Base-by-base conservation (phyloP, 2,329 filamentous ascomycete genomes). In the Colletotrichum australisinense region DNA sequence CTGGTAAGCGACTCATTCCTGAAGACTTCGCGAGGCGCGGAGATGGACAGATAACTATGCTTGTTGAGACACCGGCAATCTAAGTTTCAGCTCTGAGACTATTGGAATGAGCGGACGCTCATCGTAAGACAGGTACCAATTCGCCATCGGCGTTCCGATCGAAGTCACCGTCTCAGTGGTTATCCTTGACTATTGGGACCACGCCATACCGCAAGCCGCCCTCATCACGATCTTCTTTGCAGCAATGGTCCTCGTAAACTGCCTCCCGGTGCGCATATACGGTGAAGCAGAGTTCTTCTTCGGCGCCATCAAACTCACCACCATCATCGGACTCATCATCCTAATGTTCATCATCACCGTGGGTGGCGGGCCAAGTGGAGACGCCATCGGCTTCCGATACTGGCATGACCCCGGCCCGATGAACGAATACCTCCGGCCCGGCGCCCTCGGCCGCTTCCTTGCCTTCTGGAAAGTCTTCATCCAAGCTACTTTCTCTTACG, bases 211-310 rank as follows among this genome's bases (percentile, higher is more conserved):
- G 52, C 77, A 78, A 12, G 80, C 73, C 1, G 80, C 76, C 1
- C 79, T 84, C 58, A 82, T 83, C 67, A 84, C 83, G 0, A 69
- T 84, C 32, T 83, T 85, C 75, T 79, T 83, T 46, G 74, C 79
- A 42, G 76, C 80, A 30, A 83, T 84, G 79, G 78, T 85, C n/a
- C 52, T 80, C 6, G 74, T 82, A 42, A 85, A 85, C 70, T 83
- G 80, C 67, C 77, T 84, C 26, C 81, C 81, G 7, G 83, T 84
- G 42, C 79, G 85, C 32, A 81, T 86, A 24, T 89, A 88, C 74
- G 88, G 88, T n/a, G 88, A 89, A 74, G 83, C 87, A 62, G 88
- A 90, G 75, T 88, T 88, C 78, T 79, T 80, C 38, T 88, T 88
- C 70, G 86, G 86, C 26, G 82, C 85, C 4, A 79, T 88, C 76